Percentiles rank a stretch among this genome's conserved stretches.
Evolutionary conservation across 2,329 filamentous ascomycete species (phyloP).

Genomic region (Aaosphaeria pasadenensis): DNA sequence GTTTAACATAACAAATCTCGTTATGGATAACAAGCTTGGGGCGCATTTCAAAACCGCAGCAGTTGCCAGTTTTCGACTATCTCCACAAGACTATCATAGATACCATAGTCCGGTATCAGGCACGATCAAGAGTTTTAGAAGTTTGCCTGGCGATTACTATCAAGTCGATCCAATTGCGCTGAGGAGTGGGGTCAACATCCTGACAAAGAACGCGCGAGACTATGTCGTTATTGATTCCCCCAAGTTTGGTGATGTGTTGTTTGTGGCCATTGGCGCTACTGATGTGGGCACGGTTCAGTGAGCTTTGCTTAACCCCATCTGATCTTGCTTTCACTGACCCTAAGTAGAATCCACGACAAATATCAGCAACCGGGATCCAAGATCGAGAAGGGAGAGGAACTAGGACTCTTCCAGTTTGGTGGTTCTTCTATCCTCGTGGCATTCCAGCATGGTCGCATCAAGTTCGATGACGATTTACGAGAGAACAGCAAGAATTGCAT

Average conservation of each 20-base stretch:
- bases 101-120: constrained; percentile 45
- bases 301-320: constrained; percentile 6
- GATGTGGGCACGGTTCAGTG: constrained; percentile 42
- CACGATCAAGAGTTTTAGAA: constrained; percentile 35
- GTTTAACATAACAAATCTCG: constrained; percentile 41
- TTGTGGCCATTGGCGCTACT: constrained; percentile 29
- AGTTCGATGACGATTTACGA: constrained; percentile 48
- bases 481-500: constrained; percentile 4
- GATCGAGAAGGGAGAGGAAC: constrained; percentile 41
- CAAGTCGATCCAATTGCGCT: constrained; percentile 40
- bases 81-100: constrained; percentile 47
- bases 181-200: constrained; percentile 34
- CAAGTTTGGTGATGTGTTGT: constrained; percentile 43
- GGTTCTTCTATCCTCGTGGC: constrained; percentile 43
- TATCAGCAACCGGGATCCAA: constrained; percentile 24
- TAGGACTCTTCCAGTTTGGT: constrained; percentile 42
- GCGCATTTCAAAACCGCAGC: constrained; percentile 33
- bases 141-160: constrained; percentile 45
- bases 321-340: neutral
- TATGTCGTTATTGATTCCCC: constrained; percentile 5
- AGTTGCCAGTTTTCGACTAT: constrained; percentile 42
- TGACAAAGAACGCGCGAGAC: constrained; percentile 37
- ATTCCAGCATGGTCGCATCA: constrained; percentile 36
- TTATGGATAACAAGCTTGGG: constrained; percentile 33
- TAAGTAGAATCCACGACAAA: constrained; percentile 34